Conservation (phyloP, 352 stramenopile species). For the Globisporangium polare region DNA sequence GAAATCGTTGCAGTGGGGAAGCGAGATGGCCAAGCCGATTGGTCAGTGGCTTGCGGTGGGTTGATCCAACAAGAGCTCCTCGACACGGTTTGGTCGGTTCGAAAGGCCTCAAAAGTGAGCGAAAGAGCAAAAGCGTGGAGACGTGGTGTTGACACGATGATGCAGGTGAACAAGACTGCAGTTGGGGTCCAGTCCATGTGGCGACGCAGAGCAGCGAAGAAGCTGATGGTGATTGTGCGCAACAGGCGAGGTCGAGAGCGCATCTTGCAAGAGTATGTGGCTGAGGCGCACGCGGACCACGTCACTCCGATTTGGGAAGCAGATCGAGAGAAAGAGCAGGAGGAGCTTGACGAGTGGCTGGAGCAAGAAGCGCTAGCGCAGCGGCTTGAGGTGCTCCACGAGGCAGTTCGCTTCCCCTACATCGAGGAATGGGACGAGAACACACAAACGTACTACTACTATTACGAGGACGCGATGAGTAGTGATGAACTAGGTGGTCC, state of each 20-base stretch:
- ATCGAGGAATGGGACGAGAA: slow-evolving; percentile 53
- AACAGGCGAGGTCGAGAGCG: slow-evolving; percentile 7
- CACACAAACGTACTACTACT: slow-evolving; percentile 41
- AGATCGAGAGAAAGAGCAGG: slow-evolving; percentile 54
- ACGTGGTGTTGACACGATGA: slow-evolving; percentile 19
- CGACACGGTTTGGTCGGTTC: slow-evolving; percentile 7
- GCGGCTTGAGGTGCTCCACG: slow-evolving; percentile 32
- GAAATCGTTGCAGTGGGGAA: slow-evolving; percentile 28
- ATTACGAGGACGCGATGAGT: slow-evolving; percentile 14
- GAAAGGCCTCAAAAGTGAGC: neutral
- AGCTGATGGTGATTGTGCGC: slow-evolving; percentile 37
- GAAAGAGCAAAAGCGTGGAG: slow-evolving; percentile 34
- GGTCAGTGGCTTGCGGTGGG: neutral
- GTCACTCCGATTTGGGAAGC: slow-evolving; percentile 63
- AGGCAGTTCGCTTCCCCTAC: slow-evolving; percentile 51
- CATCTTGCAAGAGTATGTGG: slow-evolving; percentile 39
- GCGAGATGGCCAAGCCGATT: neutral
- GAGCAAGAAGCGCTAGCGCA: slow-evolving; percentile 27
- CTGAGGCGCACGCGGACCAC: slow-evolving; percentile 47
- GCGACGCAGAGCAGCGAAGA: slow-evolving; percentile 39
- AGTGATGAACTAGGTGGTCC: neutral
- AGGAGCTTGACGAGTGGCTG: slow-evolving; percentile 41
- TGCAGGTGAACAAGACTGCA: slow-evolving; percentile 33
- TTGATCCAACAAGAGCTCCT: slow-evolving; percentile 18
- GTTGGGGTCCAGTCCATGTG: slow-evolving; percentile 47